Conservation (phyloP, 2,329 filamentous ascomycete genomes). For the Colletotrichum simmondsii region DNA sequence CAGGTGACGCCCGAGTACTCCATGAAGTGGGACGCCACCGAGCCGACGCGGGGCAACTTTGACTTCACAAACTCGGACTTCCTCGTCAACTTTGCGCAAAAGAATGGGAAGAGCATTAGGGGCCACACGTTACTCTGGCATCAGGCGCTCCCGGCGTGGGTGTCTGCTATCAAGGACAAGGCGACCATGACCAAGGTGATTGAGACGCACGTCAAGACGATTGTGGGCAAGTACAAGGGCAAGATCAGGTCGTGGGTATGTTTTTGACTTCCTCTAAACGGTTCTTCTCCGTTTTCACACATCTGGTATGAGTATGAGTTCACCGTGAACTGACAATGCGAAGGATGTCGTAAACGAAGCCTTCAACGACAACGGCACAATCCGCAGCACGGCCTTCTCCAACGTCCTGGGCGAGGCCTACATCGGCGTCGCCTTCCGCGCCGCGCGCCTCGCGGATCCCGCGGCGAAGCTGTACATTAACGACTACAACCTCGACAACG, state of each 20-base stretch:
- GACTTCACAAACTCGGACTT: constrained; percentile 67
- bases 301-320: too few species aligned
- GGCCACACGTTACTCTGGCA: constrained; percentile 77
- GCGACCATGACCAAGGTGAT: constrained; percentile 65
- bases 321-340: background rate
- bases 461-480: constrained; percentile 80
- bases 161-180: constrained; percentile 64
- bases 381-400: constrained; percentile 72
- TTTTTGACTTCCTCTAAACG: background rate
- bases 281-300: background rate
- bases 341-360: constrained; percentile 74
- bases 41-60: constrained; percentile 62
- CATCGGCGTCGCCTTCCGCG: constrained; percentile 75
- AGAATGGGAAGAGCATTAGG: constrained; percentile 68
- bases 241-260: constrained; percentile 68
- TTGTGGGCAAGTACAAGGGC: constrained; percentile 70
- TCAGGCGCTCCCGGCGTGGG: constrained; percentile 68
- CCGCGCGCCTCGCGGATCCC: constrained; percentile 74
- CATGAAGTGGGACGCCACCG: constrained; percentile 74
- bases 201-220: constrained; percentile 68
- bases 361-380: constrained; percentile 68
- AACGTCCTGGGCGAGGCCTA: constrained; percentile 76
- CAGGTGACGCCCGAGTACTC: constrained; percentile 76
- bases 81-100: constrained; percentile 66
- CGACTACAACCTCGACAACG: constrained; percentile 75